phyloP scores from a whole-genome alignment of 148 eudicot species.

The Drosera capensis region DNA sequence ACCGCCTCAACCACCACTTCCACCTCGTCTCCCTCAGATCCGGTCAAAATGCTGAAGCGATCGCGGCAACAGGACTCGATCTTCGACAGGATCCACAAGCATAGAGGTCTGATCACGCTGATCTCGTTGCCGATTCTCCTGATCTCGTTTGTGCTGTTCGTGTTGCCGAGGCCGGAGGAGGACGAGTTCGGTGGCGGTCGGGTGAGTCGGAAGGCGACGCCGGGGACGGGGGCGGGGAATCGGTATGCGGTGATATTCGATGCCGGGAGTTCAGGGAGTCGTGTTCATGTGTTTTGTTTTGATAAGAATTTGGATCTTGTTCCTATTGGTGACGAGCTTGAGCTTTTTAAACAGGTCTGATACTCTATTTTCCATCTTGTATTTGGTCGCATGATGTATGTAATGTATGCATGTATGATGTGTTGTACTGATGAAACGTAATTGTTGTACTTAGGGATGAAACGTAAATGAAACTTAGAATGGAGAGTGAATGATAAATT shows the following conservation, averaged over 20 bases:
- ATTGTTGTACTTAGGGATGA: too few relatives aligned
- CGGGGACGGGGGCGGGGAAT: slow-evolving; percentile 4
- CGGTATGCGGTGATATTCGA: slow-evolving; percentile 79
- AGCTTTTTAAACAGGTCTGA: slow-evolving; percentile 36
- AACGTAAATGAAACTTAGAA: too few relatives aligned
- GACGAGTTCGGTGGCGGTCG: slow-evolving; percentile 8
- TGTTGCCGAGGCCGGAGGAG: slow-evolving; percentile 34
- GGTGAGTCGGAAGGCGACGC: slow-evolving; percentile 25
- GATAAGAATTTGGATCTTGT: slow-evolving; percentile 72
- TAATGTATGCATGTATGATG: too few relatives aligned
- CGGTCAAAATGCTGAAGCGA: slow-evolving; percentile 45
- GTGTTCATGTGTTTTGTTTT: slow-evolving; percentile 95
- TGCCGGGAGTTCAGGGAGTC: slow-evolving; percentile 91
- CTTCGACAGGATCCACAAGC: slow-evolving; percentile 37
- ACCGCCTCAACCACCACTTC: neutral
- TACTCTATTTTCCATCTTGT: neutral
- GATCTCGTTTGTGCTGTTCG: slow-evolving; percentile 36
- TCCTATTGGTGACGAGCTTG: slow-evolving; percentile 45
- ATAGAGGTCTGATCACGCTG: slow-evolving; percentile 37
- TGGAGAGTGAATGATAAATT: too few relatives aligned
- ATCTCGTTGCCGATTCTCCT: slow-evolving; percentile 50
- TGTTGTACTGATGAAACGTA: too few relatives aligned
- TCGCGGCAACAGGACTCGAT: slow-evolving; percentile 30
- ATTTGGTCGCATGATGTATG: neutral
- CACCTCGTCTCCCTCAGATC: slow-evolving; percentile 13